phyloP scores from a whole-genome alignment of 179 eudicot species.

The Kewa caespitosa region DNA sequence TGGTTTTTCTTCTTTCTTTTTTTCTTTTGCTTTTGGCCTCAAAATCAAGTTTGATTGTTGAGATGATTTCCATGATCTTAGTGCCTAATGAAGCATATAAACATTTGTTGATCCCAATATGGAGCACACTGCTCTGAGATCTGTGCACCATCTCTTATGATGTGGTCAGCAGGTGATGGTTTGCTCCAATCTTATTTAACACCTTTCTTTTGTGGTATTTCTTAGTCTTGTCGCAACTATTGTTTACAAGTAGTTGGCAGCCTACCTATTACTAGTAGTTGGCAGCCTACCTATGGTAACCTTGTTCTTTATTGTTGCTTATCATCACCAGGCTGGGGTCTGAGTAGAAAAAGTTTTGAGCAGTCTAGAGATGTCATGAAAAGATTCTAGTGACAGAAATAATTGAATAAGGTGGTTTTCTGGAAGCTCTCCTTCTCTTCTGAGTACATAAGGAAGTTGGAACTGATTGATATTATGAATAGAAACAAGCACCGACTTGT shows the following conservation, averaged over 20 bases:
- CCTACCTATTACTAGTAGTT: not conserved
- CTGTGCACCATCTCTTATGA: not conserved
- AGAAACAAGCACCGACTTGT: too few species aligned
- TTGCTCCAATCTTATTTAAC: not conserved
- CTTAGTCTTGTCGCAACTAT: not conserved
- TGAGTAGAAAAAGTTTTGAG: not conserved
- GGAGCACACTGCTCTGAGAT: not conserved
- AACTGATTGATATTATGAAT: not conserved
- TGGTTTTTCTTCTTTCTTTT: too few species aligned
- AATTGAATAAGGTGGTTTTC: not conserved
- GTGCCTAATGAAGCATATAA: not conserved
- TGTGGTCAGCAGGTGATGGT: not conserved
- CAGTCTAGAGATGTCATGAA: not conserved
- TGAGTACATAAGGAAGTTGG: not conserved
- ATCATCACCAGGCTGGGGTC: not conserved
- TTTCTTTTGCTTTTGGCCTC: too few species aligned
- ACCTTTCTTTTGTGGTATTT: not conserved
- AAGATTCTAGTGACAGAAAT: not conserved
- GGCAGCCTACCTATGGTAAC: not conserved
- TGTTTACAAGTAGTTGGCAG: not conserved
- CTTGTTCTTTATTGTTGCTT: not conserved
- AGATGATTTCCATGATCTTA: not conserved
- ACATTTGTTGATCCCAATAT: not conserved
- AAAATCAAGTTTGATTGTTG: not conserved
- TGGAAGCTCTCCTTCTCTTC: too few species aligned